These are phyloP conservation scores for Hanseniaspora taiwanica DNA, from an alignment of 805 yeast genomes.

Conservation along the genomic window DNA sequence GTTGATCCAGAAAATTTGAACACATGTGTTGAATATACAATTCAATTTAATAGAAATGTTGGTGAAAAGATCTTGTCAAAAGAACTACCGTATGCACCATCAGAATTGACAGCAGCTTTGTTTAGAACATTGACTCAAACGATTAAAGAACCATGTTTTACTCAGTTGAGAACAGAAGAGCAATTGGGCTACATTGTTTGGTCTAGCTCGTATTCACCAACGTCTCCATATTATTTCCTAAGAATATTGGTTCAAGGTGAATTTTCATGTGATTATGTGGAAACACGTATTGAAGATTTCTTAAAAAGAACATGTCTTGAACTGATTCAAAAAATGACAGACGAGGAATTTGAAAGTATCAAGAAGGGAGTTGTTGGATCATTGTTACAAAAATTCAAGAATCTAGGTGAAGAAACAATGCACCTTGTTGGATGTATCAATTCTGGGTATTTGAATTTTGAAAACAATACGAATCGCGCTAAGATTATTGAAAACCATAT, in stretches of 20 bases:
- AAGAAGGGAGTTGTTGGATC: conserved; percentile 53
- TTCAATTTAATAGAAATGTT: conserved; percentile 41
- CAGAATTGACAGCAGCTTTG: conserved; percentile 30
- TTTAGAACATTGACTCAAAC: conserved; percentile 61
- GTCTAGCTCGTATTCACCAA: conserved; percentile 38
- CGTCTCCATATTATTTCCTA: conserved; percentile 34
- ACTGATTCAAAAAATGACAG: conserved; percentile 37
- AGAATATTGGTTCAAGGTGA: conserved; percentile 78
- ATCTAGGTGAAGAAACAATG: conserved; percentile 60
- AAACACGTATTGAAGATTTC: conserved; percentile 62
- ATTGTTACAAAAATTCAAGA: conserved; percentile 60
- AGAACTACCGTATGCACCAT: too few species aligned
- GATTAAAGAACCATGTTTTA: conserved; percentile 77
- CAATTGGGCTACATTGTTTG: conserved; percentile 93
- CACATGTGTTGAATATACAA: conserved; percentile 68
- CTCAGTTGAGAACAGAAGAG: conserved; percentile 81
- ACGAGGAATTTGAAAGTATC: conserved; percentile 54
- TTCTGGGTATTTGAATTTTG: conserved; percentile 70
- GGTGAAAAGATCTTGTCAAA: not conserved
- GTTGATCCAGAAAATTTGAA: conserved; percentile 64
- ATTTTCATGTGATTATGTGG: conserved; percentile 57
- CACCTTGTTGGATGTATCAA: conserved; percentile 56
- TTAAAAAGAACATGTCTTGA: conserved; percentile 32
- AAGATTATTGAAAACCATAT: conserved; percentile 34
- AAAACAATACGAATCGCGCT: conserved; percentile 43